Evolutionary conservation across 163 green algal species (phyloP).

Genomic region (Scenedesmus sp.): DNA sequence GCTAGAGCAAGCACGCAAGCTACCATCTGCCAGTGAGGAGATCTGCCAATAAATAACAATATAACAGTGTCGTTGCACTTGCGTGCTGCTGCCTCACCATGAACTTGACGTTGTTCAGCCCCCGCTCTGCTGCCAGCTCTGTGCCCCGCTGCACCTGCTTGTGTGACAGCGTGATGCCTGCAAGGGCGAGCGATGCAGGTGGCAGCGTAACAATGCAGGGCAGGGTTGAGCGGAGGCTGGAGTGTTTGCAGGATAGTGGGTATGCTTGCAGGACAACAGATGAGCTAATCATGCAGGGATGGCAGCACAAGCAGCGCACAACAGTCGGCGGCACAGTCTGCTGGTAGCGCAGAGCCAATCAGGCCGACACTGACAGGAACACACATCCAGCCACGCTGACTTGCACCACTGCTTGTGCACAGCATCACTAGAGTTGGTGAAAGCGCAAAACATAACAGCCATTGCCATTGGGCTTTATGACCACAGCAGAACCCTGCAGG

Average conservation of each 20-base stretch:
- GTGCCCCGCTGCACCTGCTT: conserved; percentile 91
- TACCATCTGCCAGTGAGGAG: background rate
- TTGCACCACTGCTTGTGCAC: no score
- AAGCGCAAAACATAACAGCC: background rate
- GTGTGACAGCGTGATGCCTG: conserved; percentile 94
- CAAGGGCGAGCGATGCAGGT: background rate
- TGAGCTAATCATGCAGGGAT: background rate
- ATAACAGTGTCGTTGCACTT: background rate
- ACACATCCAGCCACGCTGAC: no score
- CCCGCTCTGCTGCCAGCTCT: conserved; percentile 85
- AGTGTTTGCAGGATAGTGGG: background rate
- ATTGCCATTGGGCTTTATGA: no score
- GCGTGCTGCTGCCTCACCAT: conserved; percentile 54
- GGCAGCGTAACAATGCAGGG: background rate
- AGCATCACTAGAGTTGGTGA: background rate
- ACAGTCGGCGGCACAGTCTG: no score
- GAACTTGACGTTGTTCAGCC: conserved; percentile 88
- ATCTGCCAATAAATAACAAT: background rate
- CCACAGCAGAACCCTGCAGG: background rate
- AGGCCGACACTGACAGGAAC: no score
- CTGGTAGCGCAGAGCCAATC: no score
- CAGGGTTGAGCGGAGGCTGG: background rate
- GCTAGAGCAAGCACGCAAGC: no score
- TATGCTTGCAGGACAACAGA: background rate
- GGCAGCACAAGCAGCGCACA: no score